Evolutionary conservation across 78 protist genomes (phyloP), one percentile per base, ranked within the genome.

Genomic region (Trichosphaerium sp.): DNA sequence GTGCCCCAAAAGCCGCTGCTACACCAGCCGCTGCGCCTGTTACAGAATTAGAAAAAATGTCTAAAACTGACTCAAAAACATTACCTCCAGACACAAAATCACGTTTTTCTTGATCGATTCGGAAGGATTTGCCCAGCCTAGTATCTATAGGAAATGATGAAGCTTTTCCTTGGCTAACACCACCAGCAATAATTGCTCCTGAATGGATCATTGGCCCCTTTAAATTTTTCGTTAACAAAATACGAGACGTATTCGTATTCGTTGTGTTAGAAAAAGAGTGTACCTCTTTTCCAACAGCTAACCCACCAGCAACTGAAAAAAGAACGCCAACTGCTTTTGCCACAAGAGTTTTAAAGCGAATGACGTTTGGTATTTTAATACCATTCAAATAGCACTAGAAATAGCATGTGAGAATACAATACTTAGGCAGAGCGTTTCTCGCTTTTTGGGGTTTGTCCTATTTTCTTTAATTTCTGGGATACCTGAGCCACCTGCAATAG

Each of bases 21-120:
- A 90, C 90, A 51, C 95, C 95, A 0, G 95, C 95, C 12, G 95
- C 95, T 14, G 90, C 90, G n/a, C n/a, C n/a, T n/a, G n/a, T n/a
- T n/a, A n/a, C n/a, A n/a, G n/a, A n/a, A n/a, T n/a, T n/a, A n/a
- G n/a, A n/a, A n/a, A n/a, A n/a, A n/a, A n/a, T n/a, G n/a, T n/a
- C n/a, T n/a, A n/a, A n/a, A n/a, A n/a, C n/a, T n/a, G n/a, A n/a
- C n/a, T n/a, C n/a, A n/a, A n/a, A n/a, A n/a, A n/a, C n/a, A n/a
- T n/a, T n/a, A 18, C 94, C 94, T 12, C 75, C 56, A n/a, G 89
- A 62, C 15, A 89, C 83, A 29, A 86, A 89, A 37, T 75, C 88
- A n/a, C 84, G 51, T 75, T 80, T 77, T 34, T 88, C 87, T 31
- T 49, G 25, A 70, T 83, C 88, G 40, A 32, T 39, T 2, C 89